Evolutionary conservation across 495 filamentous ascomycete genomes (phyloP).

Genomic region (Amniculicola lignicola): DNA sequence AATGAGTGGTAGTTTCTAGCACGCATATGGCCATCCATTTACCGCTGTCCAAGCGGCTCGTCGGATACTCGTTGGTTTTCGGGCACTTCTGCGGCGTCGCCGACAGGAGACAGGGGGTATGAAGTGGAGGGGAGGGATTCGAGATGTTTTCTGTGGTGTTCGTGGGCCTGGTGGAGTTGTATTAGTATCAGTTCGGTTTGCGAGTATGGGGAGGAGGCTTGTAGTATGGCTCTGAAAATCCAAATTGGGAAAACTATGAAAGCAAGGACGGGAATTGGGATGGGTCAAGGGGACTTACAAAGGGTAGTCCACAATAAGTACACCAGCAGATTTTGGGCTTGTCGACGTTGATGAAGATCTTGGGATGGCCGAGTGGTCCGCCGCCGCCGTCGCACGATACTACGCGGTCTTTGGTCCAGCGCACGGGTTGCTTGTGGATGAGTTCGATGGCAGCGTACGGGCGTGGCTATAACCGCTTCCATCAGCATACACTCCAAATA

Average conservation of each 20-base stretch:
- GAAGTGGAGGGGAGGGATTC: constrained; percentile 73
- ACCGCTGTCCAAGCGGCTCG: constrained; percentile 45
- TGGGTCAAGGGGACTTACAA: constrained; percentile 69
- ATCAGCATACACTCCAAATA: too few species aligned
- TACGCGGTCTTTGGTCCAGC: constrained; percentile 76
- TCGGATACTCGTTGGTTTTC: constrained; percentile 41
- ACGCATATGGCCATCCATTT: constrained; percentile 6
- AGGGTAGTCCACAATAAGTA: constrained; percentile 93
- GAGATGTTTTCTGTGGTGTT: constrained; percentile 77
- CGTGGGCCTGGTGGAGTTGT: constrained; percentile 63
- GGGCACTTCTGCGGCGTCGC: constrained; percentile 38
- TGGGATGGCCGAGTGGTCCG: constrained; percentile 85
- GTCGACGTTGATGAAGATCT: constrained; percentile 95
- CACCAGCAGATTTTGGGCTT: constrained; percentile 90
- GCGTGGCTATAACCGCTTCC: constrained; percentile 60
- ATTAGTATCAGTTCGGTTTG: constrained; percentile 20
- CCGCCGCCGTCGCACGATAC: constrained; percentile 93
- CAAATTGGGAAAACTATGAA: too few species aligned
- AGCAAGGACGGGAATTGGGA: too few species aligned
- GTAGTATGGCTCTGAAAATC: too few species aligned
- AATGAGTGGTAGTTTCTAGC: too few species aligned
- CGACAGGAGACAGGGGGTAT: constrained; percentile 62
- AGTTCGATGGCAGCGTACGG: constrained; percentile 87
- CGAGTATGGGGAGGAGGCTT: too few species aligned
- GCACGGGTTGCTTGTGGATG: constrained; percentile 92